phyloP scores from a whole-genome alignment of 768 basidiomycete species.

The Dacryopinax primogenitus region DNA sequence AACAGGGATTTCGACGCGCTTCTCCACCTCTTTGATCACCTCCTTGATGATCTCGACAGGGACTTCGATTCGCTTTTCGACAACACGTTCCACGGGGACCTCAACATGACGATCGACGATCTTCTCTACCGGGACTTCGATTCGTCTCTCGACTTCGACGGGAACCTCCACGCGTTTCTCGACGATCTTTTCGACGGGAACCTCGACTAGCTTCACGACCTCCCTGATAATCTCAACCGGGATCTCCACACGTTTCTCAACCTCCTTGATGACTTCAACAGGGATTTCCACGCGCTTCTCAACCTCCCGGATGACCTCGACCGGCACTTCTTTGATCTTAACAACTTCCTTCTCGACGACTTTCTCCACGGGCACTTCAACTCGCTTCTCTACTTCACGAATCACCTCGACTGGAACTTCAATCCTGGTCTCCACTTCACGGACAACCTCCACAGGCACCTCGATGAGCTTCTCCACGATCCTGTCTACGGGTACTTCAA shows the following conservation, averaged over 20 bases:
- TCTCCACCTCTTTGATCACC: slow-evolving; percentile 21
- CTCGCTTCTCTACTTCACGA: slow-evolving; percentile 17
- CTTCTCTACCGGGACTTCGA: slow-evolving; percentile 21
- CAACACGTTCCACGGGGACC: slow-evolving; percentile 15
- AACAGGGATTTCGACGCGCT: slow-evolving; percentile 18
- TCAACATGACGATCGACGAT: slow-evolving; percentile 16
- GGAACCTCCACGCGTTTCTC: slow-evolving; percentile 21
- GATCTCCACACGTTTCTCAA: slow-evolving; percentile 16
- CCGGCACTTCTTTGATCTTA: slow-evolving; percentile 17
- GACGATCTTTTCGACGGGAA: slow-evolving; percentile 21
- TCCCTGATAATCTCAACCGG: slow-evolving; percentile 22
- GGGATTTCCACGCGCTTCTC: slow-evolving; percentile 20
- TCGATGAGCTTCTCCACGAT: slow-evolving; percentile 24
- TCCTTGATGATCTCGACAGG: slow-evolving; percentile 14
- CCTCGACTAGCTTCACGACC: slow-evolving; percentile 19
- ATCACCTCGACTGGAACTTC: slow-evolving; percentile 18
- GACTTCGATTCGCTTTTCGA: slow-evolving; percentile 17
- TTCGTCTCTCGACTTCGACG: slow-evolving; percentile 18
- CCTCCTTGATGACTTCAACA: slow-evolving; percentile 11
- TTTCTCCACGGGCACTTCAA: slow-evolving; percentile 22
- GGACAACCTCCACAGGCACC: slow-evolving; percentile 14
- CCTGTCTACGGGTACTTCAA: slow-evolving; percentile 21
- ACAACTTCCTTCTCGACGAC: slow-evolving; percentile 24
- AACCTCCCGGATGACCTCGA: slow-evolving; percentile 17
- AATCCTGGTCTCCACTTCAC: slow-evolving; percentile 20